These are phyloP conservation scores for Trichoderma guizhouense DNA, from an alignment of 2,329 filamentous ascomycete species.

Conservation along the genomic window DNA sequence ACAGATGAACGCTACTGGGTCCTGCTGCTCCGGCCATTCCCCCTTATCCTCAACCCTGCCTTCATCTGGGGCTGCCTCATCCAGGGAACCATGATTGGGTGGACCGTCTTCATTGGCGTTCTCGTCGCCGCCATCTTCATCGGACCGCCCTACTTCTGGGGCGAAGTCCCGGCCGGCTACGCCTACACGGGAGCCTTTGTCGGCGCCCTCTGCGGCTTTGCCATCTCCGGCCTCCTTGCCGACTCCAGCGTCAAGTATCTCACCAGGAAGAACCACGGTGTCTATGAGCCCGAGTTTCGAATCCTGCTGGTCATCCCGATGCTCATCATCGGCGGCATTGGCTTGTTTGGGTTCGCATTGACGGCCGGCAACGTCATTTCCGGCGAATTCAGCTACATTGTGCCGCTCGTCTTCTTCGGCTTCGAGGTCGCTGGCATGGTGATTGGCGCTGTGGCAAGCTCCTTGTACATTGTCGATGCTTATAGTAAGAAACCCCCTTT, in stretches of 20 bases:
- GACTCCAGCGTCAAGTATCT: constrained; percentile 70
- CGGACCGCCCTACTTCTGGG: constrained; percentile 76
- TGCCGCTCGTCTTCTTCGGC: constrained; percentile 78
- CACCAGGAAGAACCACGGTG: constrained; percentile 70
- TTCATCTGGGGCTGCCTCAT: constrained; percentile 78
- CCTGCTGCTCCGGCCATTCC: constrained; percentile 69
- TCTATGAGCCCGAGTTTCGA: constrained; percentile 90
- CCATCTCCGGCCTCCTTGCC: constrained; percentile 68
- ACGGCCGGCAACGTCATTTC: constrained; percentile 59
- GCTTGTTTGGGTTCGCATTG: constrained; percentile 80
- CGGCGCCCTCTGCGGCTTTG: constrained; percentile 74
- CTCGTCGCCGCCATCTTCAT: constrained; percentile 80
- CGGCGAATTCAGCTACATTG: constrained; percentile 63
- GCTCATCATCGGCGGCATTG: constrained; percentile 71
- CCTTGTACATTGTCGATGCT: constrained; percentile 88
- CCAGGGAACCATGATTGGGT: constrained; percentile 88
- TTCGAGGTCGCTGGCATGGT: constrained; percentile 89
- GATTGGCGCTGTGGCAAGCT: constrained; percentile 79
- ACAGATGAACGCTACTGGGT: constrained; percentile 70
- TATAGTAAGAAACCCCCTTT: constrained; percentile 58
- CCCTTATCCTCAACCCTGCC: constrained; percentile 78
- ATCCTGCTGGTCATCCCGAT: constrained; percentile 80
- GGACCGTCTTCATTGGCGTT: constrained; percentile 90
- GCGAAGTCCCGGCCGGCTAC: constrained; percentile 78
- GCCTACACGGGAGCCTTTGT: constrained; percentile 83